These are phyloP conservation scores for Fusarium domesticum DNA, from an alignment of 2,329 filamentous ascomycete species.

Conservation along the genomic window DNA sequence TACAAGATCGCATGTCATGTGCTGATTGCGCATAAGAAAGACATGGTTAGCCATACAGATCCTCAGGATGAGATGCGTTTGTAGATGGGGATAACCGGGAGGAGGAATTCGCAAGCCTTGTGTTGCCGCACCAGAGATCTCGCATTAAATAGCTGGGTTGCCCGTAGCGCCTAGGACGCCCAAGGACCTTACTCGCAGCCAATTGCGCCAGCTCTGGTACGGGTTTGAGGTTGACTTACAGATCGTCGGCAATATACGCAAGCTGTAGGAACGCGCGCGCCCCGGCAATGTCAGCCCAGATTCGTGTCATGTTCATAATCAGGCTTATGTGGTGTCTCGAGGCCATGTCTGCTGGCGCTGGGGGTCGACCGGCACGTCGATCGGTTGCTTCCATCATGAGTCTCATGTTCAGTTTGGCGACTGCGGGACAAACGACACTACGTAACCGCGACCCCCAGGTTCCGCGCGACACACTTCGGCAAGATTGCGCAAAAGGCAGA, in stretches of 20 bases:
- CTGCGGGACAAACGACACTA: conserved; percentile 9
- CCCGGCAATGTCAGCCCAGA: conserved; percentile 35
- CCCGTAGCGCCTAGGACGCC: conserved; percentile 14
- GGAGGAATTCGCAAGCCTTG: conserved; percentile 9
- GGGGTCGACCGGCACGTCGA: conserved; percentile 11
- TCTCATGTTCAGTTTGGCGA: conserved; percentile 10
- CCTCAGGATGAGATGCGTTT: conserved; percentile 14
- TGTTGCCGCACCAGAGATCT: conserved; percentile 18
- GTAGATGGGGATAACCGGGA: conserved; percentile 10
- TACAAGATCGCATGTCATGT: conserved; percentile 93
- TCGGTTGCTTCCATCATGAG: conserved; percentile 13
- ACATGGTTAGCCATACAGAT: conserved; percentile 27
- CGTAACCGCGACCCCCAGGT: conserved; percentile 10
- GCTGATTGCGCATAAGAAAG: conserved; percentile 47
- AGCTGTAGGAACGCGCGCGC: conserved; percentile 47
- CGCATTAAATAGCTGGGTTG: conserved; percentile 13
- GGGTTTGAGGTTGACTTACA: conserved; percentile 58
- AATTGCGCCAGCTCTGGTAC: conserved; percentile 26
- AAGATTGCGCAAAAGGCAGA: conserved; percentile 4
- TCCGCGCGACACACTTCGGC: conserved; percentile 1
- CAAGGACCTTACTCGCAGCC: conserved; percentile 15
- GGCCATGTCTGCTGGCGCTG: conserved; percentile 4
- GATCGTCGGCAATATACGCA: conserved; percentile 88
- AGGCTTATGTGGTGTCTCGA: conserved; percentile 12
- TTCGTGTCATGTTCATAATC: conserved; percentile 23